Conservation (phyloP, 306 rosid species). For the Elaeagnus macrophylla region DNA sequence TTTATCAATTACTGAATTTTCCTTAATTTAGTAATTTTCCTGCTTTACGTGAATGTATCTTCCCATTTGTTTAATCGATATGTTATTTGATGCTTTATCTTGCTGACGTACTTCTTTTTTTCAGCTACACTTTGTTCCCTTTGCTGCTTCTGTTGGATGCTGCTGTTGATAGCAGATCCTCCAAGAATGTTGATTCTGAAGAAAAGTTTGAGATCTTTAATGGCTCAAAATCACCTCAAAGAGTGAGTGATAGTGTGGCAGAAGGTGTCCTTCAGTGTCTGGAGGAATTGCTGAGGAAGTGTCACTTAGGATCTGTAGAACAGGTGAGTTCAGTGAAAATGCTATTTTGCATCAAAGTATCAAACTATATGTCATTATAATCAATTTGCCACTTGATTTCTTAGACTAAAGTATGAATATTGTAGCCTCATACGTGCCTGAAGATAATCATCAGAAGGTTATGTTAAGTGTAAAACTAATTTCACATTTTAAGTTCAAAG, state of each 20-base stretch:
- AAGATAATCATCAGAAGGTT: no score
- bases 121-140: slow-evolving; percentile 76
- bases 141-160: slow-evolving; percentile 79
- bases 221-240: slow-evolving; percentile 24
- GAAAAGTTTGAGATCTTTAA: slow-evolving; percentile 20
- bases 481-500: no score
- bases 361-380: neutral
- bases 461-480: no score
- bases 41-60: neutral
- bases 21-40: neutral
- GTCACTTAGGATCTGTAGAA: slow-evolving; percentile 64
- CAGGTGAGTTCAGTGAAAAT: slow-evolving; percentile 49
- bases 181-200: slow-evolving; percentile 44
- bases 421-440: no score
- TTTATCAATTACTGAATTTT: neutral
- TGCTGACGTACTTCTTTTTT: neutral
- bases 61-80: neutral
- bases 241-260: slow-evolving; percentile 68
- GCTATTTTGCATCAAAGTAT: neutral
- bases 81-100: neutral
- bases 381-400: neutral
- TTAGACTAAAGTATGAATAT: neutral
- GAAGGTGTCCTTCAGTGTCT: slow-evolving; percentile 83
- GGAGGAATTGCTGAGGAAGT: slow-evolving; percentile 74
- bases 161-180: slow-evolving; percentile 55